phyloP scores from a whole-genome alignment of 371 early-diverging fungal species.

The Apophysomyces ossiformis region DNA sequence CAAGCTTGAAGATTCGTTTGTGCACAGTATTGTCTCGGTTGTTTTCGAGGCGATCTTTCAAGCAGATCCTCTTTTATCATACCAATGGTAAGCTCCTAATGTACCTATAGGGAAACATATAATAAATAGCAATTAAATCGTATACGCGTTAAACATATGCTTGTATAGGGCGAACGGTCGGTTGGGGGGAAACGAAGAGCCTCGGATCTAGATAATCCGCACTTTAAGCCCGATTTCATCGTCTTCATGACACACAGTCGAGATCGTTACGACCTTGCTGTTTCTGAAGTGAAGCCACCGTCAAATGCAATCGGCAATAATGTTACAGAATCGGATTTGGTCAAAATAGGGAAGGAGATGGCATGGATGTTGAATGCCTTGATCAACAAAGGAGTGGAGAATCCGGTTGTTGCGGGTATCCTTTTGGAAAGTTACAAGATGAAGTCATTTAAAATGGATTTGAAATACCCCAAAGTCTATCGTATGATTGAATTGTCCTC shows the following conservation, averaged over 20 bases:
- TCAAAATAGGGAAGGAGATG: constrained; percentile 20
- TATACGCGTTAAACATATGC: too few species aligned
- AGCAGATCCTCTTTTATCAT: too few species aligned
- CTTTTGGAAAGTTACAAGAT: constrained; percentile 10
- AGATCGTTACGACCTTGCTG: constrained; percentile 13
- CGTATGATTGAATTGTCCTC: constrained; percentile 12
- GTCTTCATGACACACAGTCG: constrained; percentile 14
- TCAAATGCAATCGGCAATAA: constrained; percentile 8
- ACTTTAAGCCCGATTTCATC: constrained; percentile 9
- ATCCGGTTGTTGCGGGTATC: constrained; percentile 17
- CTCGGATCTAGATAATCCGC: too few species aligned
- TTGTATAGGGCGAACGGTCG: too few species aligned
- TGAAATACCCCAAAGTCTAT: constrained; percentile 11
- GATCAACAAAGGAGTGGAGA: constrained; percentile 11
- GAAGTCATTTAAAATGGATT: constrained; percentile 15
- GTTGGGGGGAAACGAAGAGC: too few species aligned
- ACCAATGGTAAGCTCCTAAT: too few species aligned
- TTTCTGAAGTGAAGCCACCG: constrained; percentile 16
- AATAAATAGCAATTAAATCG: too few species aligned
- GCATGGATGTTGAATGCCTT: constrained; percentile 15
- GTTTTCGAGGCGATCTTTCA: too few species aligned
- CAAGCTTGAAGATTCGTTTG: too few species aligned
- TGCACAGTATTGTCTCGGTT: too few species aligned
- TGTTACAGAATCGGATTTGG: constrained; percentile 12
- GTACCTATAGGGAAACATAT: too few species aligned